Percentiles rank a stretch among this genome's conserved stretches.
Conservation (phyloP, 805 yeast genomes). For the Candida suzukii region DNA sequence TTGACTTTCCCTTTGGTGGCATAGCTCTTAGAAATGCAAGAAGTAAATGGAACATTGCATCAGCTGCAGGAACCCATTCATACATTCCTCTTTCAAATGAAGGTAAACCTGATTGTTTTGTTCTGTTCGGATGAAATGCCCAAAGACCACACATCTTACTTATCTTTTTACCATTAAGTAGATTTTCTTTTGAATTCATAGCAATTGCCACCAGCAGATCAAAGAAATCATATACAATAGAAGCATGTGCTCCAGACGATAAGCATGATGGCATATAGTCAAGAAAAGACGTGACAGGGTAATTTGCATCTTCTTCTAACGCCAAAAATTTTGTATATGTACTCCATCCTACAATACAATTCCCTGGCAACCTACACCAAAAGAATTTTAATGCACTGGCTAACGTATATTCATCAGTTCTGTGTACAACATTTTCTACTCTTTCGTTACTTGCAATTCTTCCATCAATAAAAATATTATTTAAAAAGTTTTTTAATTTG, state of each 20-base stretch:
- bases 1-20: conserved; percentile 45
- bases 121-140: conserved; percentile 54
- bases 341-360: conserved; percentile 81
- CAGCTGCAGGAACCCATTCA: conserved; percentile 75
- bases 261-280: conserved; percentile 81
- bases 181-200: conserved; percentile 70
- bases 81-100: conserved; percentile 63
- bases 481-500: conserved; percentile 50
- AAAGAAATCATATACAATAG: conserved; percentile 81
- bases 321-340: conserved; percentile 65
- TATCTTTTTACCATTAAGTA: conserved; percentile 72
- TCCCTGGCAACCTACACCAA: conserved; percentile 80
- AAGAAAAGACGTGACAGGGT: conserved; percentile 66
- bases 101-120: conserved; percentile 29
- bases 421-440: conserved; percentile 35
- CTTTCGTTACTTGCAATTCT: conserved; percentile 34
- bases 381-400: conserved; percentile 72
- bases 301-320: conserved; percentile 57
- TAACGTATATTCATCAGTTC: conserved; percentile 62
- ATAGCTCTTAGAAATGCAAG: conserved; percentile 73
- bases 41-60: conserved; percentile 77
- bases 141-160: conserved; percentile 80
- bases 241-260: conserved; percentile 80
- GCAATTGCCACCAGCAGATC: conserved; percentile 74
- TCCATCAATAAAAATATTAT: conserved; percentile 53